Evolutionary conservation across 805 yeast genomes (phyloP).

Genomic region (Teunomyces pallodes): DNA sequence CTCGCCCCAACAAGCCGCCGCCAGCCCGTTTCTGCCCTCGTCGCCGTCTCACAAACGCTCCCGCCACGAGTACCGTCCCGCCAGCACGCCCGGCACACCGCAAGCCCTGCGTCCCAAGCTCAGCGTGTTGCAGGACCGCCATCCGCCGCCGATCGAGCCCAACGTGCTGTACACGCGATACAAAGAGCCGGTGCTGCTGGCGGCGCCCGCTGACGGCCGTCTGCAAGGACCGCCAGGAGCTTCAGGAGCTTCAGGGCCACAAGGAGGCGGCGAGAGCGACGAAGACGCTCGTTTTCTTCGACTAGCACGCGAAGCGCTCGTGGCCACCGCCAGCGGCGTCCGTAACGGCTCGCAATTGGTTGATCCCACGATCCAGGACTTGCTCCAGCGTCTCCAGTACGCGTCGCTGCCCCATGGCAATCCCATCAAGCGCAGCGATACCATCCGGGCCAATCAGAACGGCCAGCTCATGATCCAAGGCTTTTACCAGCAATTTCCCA

Average conservation of each 20-base stretch:
- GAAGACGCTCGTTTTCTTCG: constrained; percentile 57
- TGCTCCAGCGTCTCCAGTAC: constrained; percentile 58
- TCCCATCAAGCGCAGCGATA: constrained; percentile 33
- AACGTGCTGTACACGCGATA: constrained; percentile 13
- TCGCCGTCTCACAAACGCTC: constrained; percentile 11
- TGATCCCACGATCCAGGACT: constrained; percentile 62
- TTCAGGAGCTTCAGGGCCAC: too few species aligned
- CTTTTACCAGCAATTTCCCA: constrained; percentile 42
- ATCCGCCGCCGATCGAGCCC: constrained; percentile 17
- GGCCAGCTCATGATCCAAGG: constrained; percentile 43
- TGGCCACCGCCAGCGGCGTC: constrained; percentile 47
- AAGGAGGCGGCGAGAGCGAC: constrained; percentile 8
- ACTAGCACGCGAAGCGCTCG: constrained; percentile 61
- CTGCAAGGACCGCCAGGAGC: too few species aligned
- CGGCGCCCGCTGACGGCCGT: background rate
- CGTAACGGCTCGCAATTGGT: constrained; percentile 32
- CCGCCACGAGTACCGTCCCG: constrained; percentile 9
- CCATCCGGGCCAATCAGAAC: constrained; percentile 33
- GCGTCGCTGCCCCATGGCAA: constrained; percentile 60
- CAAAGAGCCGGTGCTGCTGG: background rate
- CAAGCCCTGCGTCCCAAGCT: background rate
- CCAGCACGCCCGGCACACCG: constrained; percentile 7
- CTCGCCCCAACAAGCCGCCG: constrained; percentile 13
- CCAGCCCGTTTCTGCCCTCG: constrained; percentile 9
- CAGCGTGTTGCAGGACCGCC: constrained; percentile 9